phyloP scores from a whole-genome alignment of 306 rosid species.

The Fragaria vesca region DNA sequence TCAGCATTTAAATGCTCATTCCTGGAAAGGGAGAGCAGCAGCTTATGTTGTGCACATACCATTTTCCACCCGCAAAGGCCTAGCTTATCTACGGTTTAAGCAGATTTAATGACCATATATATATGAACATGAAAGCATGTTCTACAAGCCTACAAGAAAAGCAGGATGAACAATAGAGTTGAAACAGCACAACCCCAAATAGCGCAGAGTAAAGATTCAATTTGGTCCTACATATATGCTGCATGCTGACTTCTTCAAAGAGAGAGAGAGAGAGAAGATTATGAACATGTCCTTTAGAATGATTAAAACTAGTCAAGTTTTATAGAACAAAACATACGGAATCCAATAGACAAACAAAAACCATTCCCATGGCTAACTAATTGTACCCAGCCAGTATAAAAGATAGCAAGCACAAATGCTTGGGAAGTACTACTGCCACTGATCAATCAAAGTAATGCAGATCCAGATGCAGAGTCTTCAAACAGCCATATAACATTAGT shows the following conservation, averaged over 20 bases:
- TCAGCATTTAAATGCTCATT: too few relatives aligned
- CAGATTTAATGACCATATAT: too few relatives aligned
- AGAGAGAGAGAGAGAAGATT: not conserved
- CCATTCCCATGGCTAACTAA: constrained; percentile 1
- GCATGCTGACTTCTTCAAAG: not conserved
- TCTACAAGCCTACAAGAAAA: too few relatives aligned
- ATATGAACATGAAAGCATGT: too few relatives aligned
- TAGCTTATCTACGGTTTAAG: too few relatives aligned
- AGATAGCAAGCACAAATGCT: not conserved
- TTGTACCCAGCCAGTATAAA: not conserved
- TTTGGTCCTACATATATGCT: not conserved
- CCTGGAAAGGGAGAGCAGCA: too few relatives aligned
- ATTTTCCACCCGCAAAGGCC: too few relatives aligned
- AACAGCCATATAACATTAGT: not conserved
- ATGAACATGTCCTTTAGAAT: not conserved
- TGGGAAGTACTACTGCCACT: not conserved
- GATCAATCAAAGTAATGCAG: not conserved
- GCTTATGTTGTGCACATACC: too few relatives aligned
- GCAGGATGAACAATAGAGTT: too few relatives aligned
- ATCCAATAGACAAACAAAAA: constrained; percentile 2
- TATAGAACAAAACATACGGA: not conserved
- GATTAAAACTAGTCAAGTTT: not conserved
- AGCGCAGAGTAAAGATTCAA: too few relatives aligned
- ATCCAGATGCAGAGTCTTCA: not conserved
- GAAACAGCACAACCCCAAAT: too few relatives aligned